These are phyloP conservation scores for Ophiocordyceps camponoti-leonardi DNA, from an alignment of 2,329 filamentous ascomycete species.

Conservation along the genomic window DNA sequence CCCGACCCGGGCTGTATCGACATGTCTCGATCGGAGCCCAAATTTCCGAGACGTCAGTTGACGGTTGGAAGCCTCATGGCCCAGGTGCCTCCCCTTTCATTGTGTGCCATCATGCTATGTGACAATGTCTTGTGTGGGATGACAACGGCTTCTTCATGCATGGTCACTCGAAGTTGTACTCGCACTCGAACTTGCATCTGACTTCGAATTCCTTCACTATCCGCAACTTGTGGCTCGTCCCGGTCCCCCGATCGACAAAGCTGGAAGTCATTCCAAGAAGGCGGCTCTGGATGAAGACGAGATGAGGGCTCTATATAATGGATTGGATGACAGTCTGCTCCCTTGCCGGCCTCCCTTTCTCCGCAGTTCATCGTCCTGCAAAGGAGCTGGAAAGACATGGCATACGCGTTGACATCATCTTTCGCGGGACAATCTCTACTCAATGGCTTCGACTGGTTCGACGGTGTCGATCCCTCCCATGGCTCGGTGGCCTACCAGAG, in stretches of 20 bases:
- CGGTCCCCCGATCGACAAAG: neutral
- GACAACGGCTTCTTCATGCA: neutral
- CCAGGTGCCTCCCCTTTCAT: neutral
- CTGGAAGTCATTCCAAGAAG: neutral
- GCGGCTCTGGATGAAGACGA: neutral
- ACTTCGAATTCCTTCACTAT: neutral
- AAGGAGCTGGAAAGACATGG: conserved; percentile 4
- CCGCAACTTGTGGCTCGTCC: neutral
- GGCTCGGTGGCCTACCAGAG: conserved; percentile 47
- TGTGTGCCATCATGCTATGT: neutral
- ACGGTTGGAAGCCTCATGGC: neutral
- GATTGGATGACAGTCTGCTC: neutral
- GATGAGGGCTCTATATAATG: neutral
- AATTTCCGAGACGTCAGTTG: neutral
- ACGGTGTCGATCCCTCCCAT: conserved; percentile 40
- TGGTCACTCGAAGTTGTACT: neutral
- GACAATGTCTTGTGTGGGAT: neutral
- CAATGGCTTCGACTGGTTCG: conserved; percentile 31
- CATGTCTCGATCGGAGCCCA: neutral
- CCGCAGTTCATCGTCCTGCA: neutral
- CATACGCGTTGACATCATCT: conserved; percentile 24
- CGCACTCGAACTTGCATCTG: neutral
- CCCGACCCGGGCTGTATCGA: neutral
- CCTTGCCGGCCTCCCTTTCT: neutral
- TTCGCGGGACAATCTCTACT: conserved; percentile 26